A percentile compares a stretch with the other conserved stretches of the same genome.
These are phyloP conservation scores for Zopfochytrium polystomum DNA, from an alignment of 371 early-diverging fungal species.

Conservation along the genomic window DNA sequence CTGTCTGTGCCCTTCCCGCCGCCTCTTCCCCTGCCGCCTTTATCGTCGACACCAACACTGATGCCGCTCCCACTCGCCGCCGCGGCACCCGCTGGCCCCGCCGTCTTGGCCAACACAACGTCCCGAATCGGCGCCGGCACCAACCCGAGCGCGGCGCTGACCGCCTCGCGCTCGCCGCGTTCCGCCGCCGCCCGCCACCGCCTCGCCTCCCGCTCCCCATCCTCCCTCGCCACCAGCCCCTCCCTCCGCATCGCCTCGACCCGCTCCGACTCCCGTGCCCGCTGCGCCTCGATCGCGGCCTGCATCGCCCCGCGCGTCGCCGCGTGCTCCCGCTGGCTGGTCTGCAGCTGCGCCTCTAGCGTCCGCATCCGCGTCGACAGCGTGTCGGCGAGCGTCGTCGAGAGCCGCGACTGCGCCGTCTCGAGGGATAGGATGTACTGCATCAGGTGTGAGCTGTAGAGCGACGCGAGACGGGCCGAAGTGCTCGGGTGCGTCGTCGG, in stretches of 20 bases:
- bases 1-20: too few species aligned
- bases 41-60: too few species aligned
- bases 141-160: not conserved
- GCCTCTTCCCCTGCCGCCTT: too few species aligned
- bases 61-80: too few species aligned
- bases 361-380: slow-evolving; percentile 11
- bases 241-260: not conserved
- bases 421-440: slow-evolving; percentile 11
- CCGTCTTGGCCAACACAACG: not conserved
- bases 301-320: too few species aligned
- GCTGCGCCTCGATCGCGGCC: too few species aligned
- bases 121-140: slow-evolving; percentile 14
- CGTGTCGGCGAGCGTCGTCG: slow-evolving; percentile 9
- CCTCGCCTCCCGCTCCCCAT: not conserved
- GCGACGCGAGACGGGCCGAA: too few species aligned
- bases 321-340: slow-evolving; percentile 4
- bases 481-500: too few species aligned
- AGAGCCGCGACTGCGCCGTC: slow-evolving; percentile 8
- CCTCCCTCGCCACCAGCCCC: not conserved
- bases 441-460: not conserved
- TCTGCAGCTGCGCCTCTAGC: not conserved
- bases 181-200: not conserved
- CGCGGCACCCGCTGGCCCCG: too few species aligned
- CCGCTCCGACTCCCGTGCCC: not conserved
- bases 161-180: not conserved